Evolutionary conservation across 2,329 filamentous ascomycete species (phyloP).

Genomic region (Raffaelea albimanens): DNA sequence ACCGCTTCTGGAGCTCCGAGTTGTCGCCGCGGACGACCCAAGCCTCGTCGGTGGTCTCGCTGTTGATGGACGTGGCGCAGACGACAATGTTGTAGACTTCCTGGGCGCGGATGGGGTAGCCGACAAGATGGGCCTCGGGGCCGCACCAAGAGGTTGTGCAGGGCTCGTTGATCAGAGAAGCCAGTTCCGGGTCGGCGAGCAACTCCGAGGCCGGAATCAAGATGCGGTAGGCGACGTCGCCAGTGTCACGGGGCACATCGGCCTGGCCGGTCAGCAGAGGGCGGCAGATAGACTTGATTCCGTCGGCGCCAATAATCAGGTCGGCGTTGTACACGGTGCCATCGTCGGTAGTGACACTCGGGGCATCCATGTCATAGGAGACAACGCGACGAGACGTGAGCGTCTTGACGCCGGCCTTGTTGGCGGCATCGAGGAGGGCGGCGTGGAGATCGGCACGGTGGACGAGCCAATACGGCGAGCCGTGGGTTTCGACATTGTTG

Average conservation of each 20-base stretch:
- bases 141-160: conserved; percentile 22
- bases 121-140: conserved; percentile 21
- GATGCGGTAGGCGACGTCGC: conserved; percentile 25
- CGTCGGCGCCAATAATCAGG: conserved; percentile 17
- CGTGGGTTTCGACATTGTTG: conserved; percentile 16
- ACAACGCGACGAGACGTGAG: conserved; percentile 15
- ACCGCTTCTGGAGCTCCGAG: conserved; percentile 1
- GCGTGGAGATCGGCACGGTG: conserved; percentile 25
- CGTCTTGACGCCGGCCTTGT: conserved; percentile 15
- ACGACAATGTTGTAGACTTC: conserved; percentile 24
- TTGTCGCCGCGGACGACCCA: conserved; percentile 99
- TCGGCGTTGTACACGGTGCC: conserved; percentile 14
- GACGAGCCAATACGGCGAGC: conserved; percentile 23
- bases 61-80: too few species aligned
- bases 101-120: conserved; percentile 20
- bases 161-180: too few species aligned
- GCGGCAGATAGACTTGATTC: conserved; percentile 18
- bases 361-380: conserved; percentile 16
- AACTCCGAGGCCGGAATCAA: conserved; percentile 18
- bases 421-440: conserved; percentile 17
- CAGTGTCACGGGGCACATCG: conserved; percentile 18
- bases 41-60: too few species aligned
- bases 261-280: conserved; percentile 17
- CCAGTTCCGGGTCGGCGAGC: conserved; percentile 20
- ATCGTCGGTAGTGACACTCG: conserved; percentile 10